A percentile compares a stretch with the other conserved stretches of the same genome.
Evolutionary conservation across 768 basidiomycete species (phyloP).

Genomic region (Hysterangium stoloniferum): DNA sequence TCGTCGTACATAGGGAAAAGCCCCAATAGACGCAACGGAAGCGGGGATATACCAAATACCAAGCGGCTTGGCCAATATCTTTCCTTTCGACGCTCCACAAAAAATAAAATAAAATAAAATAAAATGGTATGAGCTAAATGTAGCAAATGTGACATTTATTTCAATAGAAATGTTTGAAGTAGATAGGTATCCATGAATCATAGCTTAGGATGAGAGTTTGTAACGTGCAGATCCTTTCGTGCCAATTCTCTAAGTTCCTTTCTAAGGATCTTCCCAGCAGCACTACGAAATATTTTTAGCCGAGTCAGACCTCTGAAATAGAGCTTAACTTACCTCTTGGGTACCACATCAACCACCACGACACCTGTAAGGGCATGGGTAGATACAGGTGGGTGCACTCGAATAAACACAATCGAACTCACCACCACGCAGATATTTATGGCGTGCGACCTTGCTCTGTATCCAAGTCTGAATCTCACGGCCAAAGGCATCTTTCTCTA

Average conservation of each 20-base stretch:
- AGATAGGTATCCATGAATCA: too few relatives aligned
- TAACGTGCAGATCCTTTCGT: conserved; percentile 38
- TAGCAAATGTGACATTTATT: too few relatives aligned
- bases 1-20: too few relatives aligned
- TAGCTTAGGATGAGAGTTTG: too few relatives aligned
- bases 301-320: background rate
- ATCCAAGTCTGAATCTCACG: conserved; percentile 59
- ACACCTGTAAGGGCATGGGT: conserved; percentile 27
- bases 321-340: conserved; percentile 36
- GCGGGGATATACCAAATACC: too few relatives aligned
- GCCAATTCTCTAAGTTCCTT: conserved; percentile 65
- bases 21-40: too few relatives aligned
- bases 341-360: conserved; percentile 51
- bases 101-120: too few relatives aligned
- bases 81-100: too few relatives aligned
- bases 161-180: too few relatives aligned
- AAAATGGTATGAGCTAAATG: too few relatives aligned
- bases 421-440: conserved; percentile 73
- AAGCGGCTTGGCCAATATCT: too few relatives aligned
- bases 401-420: conserved; percentile 12
- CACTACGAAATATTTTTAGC: conserved; percentile 25
- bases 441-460: conserved; percentile 54
- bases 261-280: conserved; percentile 82
- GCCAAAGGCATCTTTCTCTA: conserved; percentile 37
- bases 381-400: background rate